Conservation (phyloP, 2,329 filamentous ascomycete genomes). For the Fusarium robinianum region DNA sequence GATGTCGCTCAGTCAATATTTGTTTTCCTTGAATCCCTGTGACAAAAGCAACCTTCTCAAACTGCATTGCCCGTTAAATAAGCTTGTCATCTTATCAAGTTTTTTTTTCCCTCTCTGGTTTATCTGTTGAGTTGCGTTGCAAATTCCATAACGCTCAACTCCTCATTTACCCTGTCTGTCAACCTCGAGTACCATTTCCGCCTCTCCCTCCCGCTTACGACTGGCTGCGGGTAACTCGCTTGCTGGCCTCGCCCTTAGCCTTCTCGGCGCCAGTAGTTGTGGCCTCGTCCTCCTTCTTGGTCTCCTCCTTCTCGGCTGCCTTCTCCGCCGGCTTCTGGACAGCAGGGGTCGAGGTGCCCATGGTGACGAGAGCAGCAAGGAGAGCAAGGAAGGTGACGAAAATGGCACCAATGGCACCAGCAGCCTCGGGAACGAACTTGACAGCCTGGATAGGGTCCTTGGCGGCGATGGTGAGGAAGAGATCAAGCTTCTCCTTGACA, state of each 20-base stretch:
- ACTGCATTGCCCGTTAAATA: no score
- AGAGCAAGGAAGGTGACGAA: slow-evolving; percentile 72
- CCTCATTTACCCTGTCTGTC: background rate
- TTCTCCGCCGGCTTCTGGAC: slow-evolving; percentile 72
- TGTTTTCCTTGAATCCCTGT: no score
- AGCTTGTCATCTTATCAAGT: slow-evolving; percentile 4
- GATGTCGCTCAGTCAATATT: no score
- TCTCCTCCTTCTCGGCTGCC: slow-evolving; percentile 73
- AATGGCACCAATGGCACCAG: slow-evolving; percentile 75
- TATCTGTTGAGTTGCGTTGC: no score
- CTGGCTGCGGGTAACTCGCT: slow-evolving; percentile 63
- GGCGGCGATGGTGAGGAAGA: slow-evolving; percentile 84
- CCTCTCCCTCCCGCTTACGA: slow-evolving; percentile 46
- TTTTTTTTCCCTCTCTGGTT: slow-evolving; percentile 15
- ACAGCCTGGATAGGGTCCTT: slow-evolving; percentile 81
- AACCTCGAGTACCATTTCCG: background rate
- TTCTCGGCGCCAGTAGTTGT: slow-evolving; percentile 68
- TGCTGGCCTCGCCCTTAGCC: slow-evolving; percentile 73
- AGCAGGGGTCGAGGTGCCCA: slow-evolving; percentile 68
- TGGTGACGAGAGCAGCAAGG: slow-evolving; percentile 67
- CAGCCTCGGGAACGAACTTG: slow-evolving; percentile 90
- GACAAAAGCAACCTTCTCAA: no score
- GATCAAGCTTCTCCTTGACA: slow-evolving; percentile 88
- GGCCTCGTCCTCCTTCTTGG: slow-evolving; percentile 68
- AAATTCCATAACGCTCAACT: slow-evolving; percentile 5